Base-by-base conservation (phyloP, 2,329 filamentous ascomycete species). In the Trichoderma lentiforme region DNA sequence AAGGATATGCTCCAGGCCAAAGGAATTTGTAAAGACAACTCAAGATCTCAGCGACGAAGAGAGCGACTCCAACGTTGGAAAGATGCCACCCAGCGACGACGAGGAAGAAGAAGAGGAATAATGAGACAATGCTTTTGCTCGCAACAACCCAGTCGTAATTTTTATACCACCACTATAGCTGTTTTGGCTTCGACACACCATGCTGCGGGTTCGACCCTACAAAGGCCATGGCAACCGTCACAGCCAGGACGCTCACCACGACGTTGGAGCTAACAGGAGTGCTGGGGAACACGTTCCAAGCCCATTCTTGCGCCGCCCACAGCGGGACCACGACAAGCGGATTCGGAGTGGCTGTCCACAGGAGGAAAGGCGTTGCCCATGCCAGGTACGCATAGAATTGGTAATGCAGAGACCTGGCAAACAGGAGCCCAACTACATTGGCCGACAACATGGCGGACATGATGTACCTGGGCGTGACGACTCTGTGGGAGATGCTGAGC, bases 201-300 rank as follows among this genome's bases (percentile, higher is more conserved):
- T 39, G 39, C 21, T 62, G 67, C 57, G 67, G 15, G 69, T 82
- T 81, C 66, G 87, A 86, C 4, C 88, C 89, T 75, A 84, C 82
- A 86, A 91, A 92, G 15, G 89, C 84, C 61, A 89, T 85, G 6
- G 83, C 83, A 1, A 95, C 89, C 18, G 92, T 92, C 14, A 88
- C 79, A 21, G 89, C 89, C 76, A 98, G 84, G 51, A 90, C 88
- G 28, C 86, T 86, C 15, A 99, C 92, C 9, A 94, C 95, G 18
- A 86, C 83, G 15, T 79, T 79, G 5, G 88, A 90, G 78, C 88
- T 90, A 62, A 78, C 72, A 34, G 82, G 78, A 5, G 88, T 90
- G 79, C 94, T 97, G n/a, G 95, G 95, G 79, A 92, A 98, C 11
- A 95, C 90, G 76, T 98, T 97, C 95, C 95, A 98, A 14, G 93